Conservation (phyloP, 1,284 basidiomycete genomes). For the Cutaneotrichosporon cutaneum region DNA sequence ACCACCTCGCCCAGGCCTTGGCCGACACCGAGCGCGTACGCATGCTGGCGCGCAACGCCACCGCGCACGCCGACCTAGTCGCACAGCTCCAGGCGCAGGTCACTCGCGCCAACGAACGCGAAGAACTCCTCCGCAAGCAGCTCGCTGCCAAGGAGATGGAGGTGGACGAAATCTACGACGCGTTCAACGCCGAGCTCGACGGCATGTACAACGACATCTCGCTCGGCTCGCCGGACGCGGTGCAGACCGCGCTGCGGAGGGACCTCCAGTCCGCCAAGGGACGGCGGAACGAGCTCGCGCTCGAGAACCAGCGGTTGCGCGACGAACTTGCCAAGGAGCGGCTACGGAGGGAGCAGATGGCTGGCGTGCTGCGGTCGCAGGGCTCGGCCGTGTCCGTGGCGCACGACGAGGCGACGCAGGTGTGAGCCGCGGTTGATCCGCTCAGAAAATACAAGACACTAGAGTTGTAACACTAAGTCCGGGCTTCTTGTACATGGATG, state of each 20-base stretch:
- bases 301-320: constrained; percentile 76
- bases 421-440: neutral
- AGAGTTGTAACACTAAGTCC: neutral
- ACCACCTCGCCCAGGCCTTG: constrained; percentile 27
- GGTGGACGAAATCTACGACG: constrained; percentile 86
- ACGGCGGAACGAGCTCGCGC: constrained; percentile 65
- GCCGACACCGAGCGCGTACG: constrained; percentile 32
- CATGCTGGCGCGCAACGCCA: constrained; percentile 18
- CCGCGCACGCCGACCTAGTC: constrained; percentile 54
- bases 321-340: constrained; percentile 69
- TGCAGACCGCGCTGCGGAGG: constrained; percentile 68
- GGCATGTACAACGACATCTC: constrained; percentile 78
- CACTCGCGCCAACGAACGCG: constrained; percentile 66
- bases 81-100: constrained; percentile 65
- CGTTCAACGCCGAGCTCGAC: constrained; percentile 88
- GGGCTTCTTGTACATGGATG: constrained; percentile 3
- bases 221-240: constrained; percentile 68
- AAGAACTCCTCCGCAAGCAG: constrained; percentile 71
- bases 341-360: constrained; percentile 67
- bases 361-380: neutral
- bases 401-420: neutral
- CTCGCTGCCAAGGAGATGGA: constrained; percentile 73
- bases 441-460: neutral
- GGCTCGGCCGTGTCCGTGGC: neutral
- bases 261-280: constrained; percentile 73